Conservation (phyloP, 2,329 filamentous ascomycete genomes). For the Fusarium sacchari region DNA sequence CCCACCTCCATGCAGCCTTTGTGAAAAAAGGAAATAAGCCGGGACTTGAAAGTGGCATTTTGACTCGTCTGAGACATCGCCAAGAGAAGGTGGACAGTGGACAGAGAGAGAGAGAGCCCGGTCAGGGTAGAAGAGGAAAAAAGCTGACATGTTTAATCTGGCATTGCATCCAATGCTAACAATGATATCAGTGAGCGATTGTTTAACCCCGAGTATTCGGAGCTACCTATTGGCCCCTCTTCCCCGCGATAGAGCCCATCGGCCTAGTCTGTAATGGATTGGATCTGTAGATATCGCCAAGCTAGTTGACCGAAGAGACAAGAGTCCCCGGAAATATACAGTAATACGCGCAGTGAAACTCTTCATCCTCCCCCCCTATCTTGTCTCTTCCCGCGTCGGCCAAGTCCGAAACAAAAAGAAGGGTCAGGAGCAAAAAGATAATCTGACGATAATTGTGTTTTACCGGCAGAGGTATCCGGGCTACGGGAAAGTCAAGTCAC, state of each 20-base stretch:
- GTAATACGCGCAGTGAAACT: not conserved
- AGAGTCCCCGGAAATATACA: not conserved
- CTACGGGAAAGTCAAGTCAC: not conserved
- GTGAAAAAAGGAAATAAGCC: not conserved
- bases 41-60: not conserved
- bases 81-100: not conserved
- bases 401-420: constrained; percentile 2
- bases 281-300: not conserved
- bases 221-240: constrained; percentile 20
- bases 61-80: not conserved
- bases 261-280: not conserved
- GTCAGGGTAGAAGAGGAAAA: too few species aligned
- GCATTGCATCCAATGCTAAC: not conserved
- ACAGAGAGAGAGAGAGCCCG: not conserved
- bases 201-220: constrained; percentile 21
- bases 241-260: constrained; percentile 14
- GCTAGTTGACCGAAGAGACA: not conserved
- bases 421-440: not conserved
- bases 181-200: constrained; percentile 14
- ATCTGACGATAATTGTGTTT: constrained; percentile 8
- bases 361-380: not conserved
- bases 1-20: not conserved
- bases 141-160: not conserved
- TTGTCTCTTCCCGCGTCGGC: constrained; percentile 27
- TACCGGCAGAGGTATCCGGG: constrained; percentile 11